phyloP scores from a whole-genome alignment of 257 asterid genomes.

The Galeopsis tetrahit region DNA sequence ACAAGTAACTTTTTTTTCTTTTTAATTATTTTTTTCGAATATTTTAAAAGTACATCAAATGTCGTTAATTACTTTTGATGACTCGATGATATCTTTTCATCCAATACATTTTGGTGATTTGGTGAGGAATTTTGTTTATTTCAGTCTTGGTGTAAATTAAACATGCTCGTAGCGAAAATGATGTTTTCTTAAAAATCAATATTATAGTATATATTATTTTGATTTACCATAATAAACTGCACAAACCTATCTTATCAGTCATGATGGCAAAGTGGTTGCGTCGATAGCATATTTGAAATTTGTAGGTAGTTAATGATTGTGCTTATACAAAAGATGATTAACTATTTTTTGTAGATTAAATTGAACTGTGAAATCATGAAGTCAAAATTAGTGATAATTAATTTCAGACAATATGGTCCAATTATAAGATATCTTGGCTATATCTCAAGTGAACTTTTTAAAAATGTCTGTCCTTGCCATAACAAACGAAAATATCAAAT shows the following conservation, averaged over 20 bases:
- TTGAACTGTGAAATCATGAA: not conserved
- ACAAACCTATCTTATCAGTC: not conserved
- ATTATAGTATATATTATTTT: no score
- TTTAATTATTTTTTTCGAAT: no score
- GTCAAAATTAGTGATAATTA: slow-evolving; percentile 6
- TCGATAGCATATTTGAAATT: slow-evolving; percentile 3
- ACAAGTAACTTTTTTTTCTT: no score
- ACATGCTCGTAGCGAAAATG: no score
- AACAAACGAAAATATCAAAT: not conserved
- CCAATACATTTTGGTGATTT: not conserved
- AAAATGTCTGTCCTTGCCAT: slow-evolving; percentile 19
- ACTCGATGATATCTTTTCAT: no score
- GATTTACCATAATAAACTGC: not conserved
- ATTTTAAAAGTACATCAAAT: no score
- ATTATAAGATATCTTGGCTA: slow-evolving; percentile 35
- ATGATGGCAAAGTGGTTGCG: not conserved
- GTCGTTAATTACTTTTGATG: no score
- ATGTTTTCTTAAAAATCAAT: no score
- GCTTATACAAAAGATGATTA: not conserved
- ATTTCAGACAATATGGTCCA: slow-evolving; percentile 35
- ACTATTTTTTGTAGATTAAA: slow-evolving; percentile 10
- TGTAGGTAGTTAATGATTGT: slow-evolving; percentile 22
- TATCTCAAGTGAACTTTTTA: slow-evolving; percentile 31
- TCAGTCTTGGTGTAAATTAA: no score
- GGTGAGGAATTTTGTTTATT: no score